phyloP scores from a whole-genome alignment of 805 yeast species.

The Zygosaccharomyces rouxii region DNA sequence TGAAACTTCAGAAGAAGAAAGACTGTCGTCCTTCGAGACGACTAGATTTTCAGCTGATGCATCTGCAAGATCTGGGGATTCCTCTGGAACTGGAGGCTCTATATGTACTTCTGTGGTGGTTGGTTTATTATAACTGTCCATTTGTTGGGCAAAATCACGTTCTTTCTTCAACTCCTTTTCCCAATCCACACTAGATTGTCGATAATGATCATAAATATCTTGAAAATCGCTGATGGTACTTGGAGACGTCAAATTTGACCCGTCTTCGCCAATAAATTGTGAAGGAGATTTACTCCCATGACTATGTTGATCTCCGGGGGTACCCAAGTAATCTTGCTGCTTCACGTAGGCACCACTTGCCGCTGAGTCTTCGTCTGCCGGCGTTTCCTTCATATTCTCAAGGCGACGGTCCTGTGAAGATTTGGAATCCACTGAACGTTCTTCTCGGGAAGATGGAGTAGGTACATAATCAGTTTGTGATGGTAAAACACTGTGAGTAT shows the following conservation, averaged over 20 bases:
- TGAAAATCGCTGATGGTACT: conserved; percentile 21
- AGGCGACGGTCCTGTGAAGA: background rate
- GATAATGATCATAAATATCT: conserved; percentile 32
- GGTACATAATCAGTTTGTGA: background rate
- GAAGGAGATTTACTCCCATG: conserved; percentile 5
- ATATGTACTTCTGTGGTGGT: background rate
- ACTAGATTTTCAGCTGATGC: conserved; percentile 3
- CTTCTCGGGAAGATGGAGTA: background rate
- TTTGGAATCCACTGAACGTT: background rate
- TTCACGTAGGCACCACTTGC: background rate
- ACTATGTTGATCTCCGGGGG: conserved; percentile 2
- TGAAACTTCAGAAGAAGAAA: conserved; percentile 15
- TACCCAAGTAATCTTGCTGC: conserved; percentile 2
- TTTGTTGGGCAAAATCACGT: background rate
- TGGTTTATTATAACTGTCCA: background rate
- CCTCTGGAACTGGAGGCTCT: background rate
- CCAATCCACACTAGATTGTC: conserved; percentile 24
- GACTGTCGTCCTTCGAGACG: conserved; percentile 16
- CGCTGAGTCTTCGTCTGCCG: background rate
- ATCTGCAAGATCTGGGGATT: background rate
- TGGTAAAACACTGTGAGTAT: background rate
- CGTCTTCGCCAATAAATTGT: conserved; percentile 2
- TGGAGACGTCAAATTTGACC: conserved; percentile 10
- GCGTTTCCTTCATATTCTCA: background rate
- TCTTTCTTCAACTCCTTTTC: conserved; percentile 12